Evolutionary conservation across 345 rosid genomes (phyloP).

Genomic region (Heritiera fomes): DNA sequence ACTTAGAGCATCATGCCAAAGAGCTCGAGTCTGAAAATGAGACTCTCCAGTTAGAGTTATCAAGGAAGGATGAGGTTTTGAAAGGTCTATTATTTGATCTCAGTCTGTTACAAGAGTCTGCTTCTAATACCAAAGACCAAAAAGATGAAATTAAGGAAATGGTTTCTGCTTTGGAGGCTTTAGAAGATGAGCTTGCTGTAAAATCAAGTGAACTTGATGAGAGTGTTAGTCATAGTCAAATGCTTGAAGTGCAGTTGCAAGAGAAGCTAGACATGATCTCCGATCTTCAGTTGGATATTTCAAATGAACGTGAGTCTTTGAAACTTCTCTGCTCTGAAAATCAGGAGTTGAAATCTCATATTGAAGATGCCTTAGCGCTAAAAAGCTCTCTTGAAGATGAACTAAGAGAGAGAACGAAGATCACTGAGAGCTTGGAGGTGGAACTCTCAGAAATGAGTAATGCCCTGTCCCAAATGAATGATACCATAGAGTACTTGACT

Average conservation of each 20-base stretch:
- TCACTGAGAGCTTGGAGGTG: conserved; percentile 66
- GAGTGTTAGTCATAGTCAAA: conserved; percentile 45
- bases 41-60: conserved; percentile 61
- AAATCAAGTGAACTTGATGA: conserved; percentile 64
- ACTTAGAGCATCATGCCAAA: conserved; percentile 49
- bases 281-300: conserved; percentile 48
- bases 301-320: conserved; percentile 40
- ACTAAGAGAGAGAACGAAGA: conserved; percentile 48
- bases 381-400: conserved; percentile 57
- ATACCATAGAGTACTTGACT: conserved; percentile 54
- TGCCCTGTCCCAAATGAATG: conserved; percentile 61
- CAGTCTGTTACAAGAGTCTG: conserved; percentile 87
- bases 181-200: conserved; percentile 63
- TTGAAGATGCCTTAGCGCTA: conserved; percentile 47
- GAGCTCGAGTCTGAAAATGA: conserved; percentile 56
- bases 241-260: conserved; percentile 62
- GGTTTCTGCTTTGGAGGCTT: conserved; percentile 56
- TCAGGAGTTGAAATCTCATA: conserved; percentile 50
- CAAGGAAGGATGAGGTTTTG: conserved; percentile 79
- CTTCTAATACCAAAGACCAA: conserved; percentile 71
- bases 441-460: conserved; percentile 59
- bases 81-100: conserved; percentile 83
- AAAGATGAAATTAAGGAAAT: conserved; percentile 78
- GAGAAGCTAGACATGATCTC: conserved; percentile 56
- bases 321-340: conserved; percentile 46